Base-by-base conservation (phyloP, 116 monocot species). In the Iris pallida region DNA sequence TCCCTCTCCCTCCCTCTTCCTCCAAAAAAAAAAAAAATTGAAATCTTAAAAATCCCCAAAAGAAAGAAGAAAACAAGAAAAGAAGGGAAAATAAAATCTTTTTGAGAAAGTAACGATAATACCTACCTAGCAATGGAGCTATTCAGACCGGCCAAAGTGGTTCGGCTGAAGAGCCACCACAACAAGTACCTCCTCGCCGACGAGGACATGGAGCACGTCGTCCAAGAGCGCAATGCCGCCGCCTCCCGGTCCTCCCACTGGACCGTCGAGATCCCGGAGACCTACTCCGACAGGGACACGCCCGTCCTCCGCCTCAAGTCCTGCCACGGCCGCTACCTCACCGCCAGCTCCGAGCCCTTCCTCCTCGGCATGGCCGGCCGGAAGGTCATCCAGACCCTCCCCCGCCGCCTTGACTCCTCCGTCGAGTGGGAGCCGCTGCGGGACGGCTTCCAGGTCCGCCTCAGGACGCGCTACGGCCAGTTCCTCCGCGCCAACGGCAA, bases 101-200 rank as follows among this genome's bases (percentile, higher is more conserved):
- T n/a, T n/a, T n/a, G n/a, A n/a, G n/a, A n/a, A n/a, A n/a, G n/a
- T n/a, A n/a, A n/a, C n/a, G n/a, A n/a, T n/a, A n/a, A n/a, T n/a
- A n/a, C n/a, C n/a, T n/a, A n/a, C n/a, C n/a, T n/a, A n/a, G n/a
- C n/a, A n/a, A 90, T 95, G 94, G 94, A 95, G 71, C 53, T 90
- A 1, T 88, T 90, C 75, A 60, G 61, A 52, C 78, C 68, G 47
- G 94, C 88, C 40, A 90, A 83, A 73, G 71, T 74, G 45, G 79
- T 94, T 45, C 78, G 94, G 44, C 79, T 94, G 16, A 77, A 79
- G 30, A 77, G 86, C 82, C 82, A 83, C 79, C 87, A 94, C 79
- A 81, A 90, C 72, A 95, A 95, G 81, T 95, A 70, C 78, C 82
- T 95, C 13, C 16, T 68, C 20, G 94, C 94, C 7, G 85, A 79